Conservation (phyloP, 1,139 yeast genomes). For the Candida glucosophila region DNA sequence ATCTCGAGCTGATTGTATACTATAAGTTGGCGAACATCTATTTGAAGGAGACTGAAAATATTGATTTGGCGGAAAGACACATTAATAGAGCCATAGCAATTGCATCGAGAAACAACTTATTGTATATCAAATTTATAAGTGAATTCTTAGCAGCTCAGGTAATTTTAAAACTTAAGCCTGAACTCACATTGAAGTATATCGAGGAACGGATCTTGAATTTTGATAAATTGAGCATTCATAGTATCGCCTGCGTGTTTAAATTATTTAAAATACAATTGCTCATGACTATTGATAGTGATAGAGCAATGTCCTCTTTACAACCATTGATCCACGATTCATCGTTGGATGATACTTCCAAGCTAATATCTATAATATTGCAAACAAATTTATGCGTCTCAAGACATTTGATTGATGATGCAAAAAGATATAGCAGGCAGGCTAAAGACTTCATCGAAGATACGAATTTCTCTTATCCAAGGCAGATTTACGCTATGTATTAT, state of each 20-base stretch:
- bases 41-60: constrained; percentile 31
- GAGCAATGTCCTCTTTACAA: constrained; percentile 19
- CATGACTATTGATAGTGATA: constrained; percentile 14
- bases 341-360: constrained; percentile 11
- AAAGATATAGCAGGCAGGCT: constrained; percentile 9
- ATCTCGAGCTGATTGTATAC: constrained; percentile 20
- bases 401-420: constrained; percentile 17
- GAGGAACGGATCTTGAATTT: constrained; percentile 16
- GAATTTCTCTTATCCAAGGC: constrained; percentile 13
- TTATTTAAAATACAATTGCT: constrained; percentile 21
- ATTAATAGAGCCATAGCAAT: constrained; percentile 29
- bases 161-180: constrained; percentile 15
- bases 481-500: constrained; percentile 19
- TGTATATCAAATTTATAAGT: constrained; percentile 14
- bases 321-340: constrained; percentile 10
- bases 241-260: constrained; percentile 15
- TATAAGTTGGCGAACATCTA: constrained; percentile 28
- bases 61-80: constrained; percentile 30
- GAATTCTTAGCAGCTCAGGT: constrained; percentile 28
- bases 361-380: constrained; percentile 12
- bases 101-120: constrained; percentile 20
- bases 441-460: constrained; percentile 5
- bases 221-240: constrained; percentile 7
- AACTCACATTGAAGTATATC: constrained; percentile 20
- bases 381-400: constrained; percentile 17